A percentile compares a stretch with the other conserved stretches of the same genome.
These are phyloP conservation scores for Orbilia oligospora DNA, from an alignment of 2,329 filamentous ascomycete species.

Conservation along the genomic window DNA sequence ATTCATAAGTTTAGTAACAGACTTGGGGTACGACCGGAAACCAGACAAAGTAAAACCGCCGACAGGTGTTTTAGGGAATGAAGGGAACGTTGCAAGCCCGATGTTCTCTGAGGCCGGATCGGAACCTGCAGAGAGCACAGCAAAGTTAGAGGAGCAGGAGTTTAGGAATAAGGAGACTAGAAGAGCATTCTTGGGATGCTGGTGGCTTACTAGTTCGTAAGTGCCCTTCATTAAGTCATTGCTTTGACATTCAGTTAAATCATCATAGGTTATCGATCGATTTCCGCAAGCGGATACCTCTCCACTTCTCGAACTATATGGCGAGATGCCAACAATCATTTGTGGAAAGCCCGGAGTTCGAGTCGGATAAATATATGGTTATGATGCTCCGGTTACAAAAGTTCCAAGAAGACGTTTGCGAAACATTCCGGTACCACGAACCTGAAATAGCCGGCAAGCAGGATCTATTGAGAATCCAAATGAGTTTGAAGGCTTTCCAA, in stretches of 20 bases:
- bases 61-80: neutral
- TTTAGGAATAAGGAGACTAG: neutral
- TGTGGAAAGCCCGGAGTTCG: constrained; percentile 51
- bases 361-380: constrained; percentile 63
- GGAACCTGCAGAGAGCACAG: constrained; percentile 20
- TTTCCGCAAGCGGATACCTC: constrained; percentile 63
- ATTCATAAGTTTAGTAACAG: constrained; percentile 65
- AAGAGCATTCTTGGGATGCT: constrained; percentile 64
- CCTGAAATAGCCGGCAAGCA: constrained; percentile 57
- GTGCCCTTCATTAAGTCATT: constrained; percentile 18
- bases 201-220: constrained; percentile 64
- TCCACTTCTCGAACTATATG: constrained; percentile 63
- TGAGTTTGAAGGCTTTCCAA: constrained; percentile 63
- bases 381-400: constrained; percentile 63
- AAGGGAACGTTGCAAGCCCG: constrained; percentile 37
- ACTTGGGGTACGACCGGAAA: constrained; percentile 64
- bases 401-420: constrained; percentile 64
- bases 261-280: constrained; percentile 62
- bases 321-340: constrained; percentile 62
- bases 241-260: neutral
- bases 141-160: constrained; percentile 43
- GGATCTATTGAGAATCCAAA: constrained; percentile 62
- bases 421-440: constrained; percentile 64
- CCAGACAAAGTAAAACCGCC: constrained; percentile 51
- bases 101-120: constrained; percentile 22